Conservation (phyloP, 208 protist species). For the Wallacemonas sp. region DNA sequence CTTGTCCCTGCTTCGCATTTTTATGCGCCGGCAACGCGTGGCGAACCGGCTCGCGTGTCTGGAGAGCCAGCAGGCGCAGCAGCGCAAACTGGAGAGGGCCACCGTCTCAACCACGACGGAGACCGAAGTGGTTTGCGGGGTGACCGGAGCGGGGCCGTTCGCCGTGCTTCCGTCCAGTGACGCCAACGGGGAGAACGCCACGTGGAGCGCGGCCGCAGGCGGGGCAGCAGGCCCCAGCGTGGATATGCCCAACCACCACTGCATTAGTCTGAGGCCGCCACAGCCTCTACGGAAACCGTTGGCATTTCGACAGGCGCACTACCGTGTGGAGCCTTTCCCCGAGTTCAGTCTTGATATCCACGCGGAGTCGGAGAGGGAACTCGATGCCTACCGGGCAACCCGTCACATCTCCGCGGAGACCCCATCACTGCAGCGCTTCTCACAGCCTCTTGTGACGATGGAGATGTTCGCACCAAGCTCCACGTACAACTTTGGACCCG, state of each 20-base stretch:
- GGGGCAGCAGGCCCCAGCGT: not conserved
- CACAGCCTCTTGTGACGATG: constrained; percentile 38
- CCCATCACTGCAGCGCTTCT: constrained; percentile 37
- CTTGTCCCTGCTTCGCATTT: constrained; percentile 32
- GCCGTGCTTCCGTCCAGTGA: constrained; percentile 14
- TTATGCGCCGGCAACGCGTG: constrained; percentile 27
- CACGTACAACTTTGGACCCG: constrained; percentile 20
- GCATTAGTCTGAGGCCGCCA: not conserved
- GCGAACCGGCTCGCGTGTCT: constrained; percentile 18
- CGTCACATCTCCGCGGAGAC: constrained; percentile 16
- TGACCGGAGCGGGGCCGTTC: constrained; percentile 1
- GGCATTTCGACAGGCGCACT: constrained; percentile 36
- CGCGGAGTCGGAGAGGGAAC: constrained; percentile 24
- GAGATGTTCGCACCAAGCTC: constrained; percentile 35
- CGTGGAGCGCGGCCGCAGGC: not conserved
- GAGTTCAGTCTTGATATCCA: constrained; percentile 45
- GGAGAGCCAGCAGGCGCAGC: not conserved
- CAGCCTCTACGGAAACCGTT: constrained; percentile 36
- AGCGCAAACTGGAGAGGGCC: not conserved
- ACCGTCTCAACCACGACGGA: not conserved
- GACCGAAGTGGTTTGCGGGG: constrained; percentile 5
- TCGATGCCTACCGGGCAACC: constrained; percentile 19
- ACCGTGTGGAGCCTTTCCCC: constrained; percentile 35
- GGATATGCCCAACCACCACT: constrained; percentile 11
- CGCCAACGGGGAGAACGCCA: not conserved